Percentiles rank a stretch among this genome's conserved stretches.
phyloP scores from a whole-genome alignment of 208 protist species.

The Tritrichomonas foetus region DNA sequence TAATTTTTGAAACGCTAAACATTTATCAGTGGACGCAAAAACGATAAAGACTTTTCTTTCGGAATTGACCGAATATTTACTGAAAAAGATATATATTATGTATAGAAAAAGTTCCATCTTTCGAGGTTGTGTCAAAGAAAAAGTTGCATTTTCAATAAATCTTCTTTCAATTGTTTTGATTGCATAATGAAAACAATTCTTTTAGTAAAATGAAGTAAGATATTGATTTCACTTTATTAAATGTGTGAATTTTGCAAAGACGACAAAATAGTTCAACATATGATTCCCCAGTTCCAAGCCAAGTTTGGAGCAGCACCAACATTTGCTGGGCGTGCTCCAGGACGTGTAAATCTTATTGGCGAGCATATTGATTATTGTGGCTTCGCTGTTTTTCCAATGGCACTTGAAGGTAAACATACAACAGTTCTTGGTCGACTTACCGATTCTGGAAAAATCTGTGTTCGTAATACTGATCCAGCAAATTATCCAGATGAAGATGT shows the following conservation, averaged over 20 bases:
- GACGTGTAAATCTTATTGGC: conserved; percentile 61
- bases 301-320: neutral
- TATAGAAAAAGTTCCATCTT: no score
- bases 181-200: no score
- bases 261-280: neutral
- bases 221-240: no score
- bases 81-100: no score
- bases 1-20: no score
- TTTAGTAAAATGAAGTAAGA: no score
- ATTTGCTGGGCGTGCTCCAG: conserved; percentile 49
- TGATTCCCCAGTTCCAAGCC: neutral
- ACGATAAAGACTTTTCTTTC: no score
- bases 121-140: no score
- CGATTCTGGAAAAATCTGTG: neutral
- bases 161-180: no score
- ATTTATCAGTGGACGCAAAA: no score
- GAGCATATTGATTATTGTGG: conserved; percentile 62
- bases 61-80: no score
- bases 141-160: no score
- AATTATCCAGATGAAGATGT: neutral
- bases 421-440: neutral
- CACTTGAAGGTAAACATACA: conserved; percentile 42
- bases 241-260: neutral
- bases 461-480: neutral
- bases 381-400: conserved; percentile 57